Evolutionary conservation across 1,284 basidiomycete species (phyloP), one percentile per base, ranked within the genome.

Genomic region (Psilocybe mexicana): DNA sequence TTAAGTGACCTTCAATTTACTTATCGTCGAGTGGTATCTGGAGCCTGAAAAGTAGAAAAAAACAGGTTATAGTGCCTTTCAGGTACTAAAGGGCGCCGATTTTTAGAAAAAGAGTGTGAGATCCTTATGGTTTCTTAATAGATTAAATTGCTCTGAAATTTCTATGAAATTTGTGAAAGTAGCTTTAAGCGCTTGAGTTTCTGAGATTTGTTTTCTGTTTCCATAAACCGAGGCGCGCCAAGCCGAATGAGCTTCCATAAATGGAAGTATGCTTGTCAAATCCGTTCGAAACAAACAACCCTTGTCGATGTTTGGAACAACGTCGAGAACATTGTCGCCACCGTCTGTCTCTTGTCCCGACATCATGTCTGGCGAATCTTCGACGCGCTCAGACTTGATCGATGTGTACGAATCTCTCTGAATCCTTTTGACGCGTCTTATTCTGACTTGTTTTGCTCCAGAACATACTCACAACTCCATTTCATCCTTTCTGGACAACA

Each of bases 401-500:
- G 69, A 71, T 61, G 62, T 69, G 68, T 69, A 62, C 52, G 67
- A 24, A 8, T 23, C 23, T 18, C 25, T 38, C n/a, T 53, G 40
- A 14, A 49, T 30, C n/a, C 2, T 0, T 30, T 6, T 2, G 36
- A n/a, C 10, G 14, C 12, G 11, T 14, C 44, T 12, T 28, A 38
- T 35, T 38, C 43, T 35, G 6, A 52, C 36, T 30, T 11, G n/a
- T 57, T 47, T 25, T n/a, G 11, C 38, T 42, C 8, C 49, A 70
- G 68, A 56, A 65, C 69, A 8, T 68, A 69, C 67, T 77, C 82
- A 61, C 79, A 88, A 63, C 75, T 92, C 36, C 84, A 90, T 67
- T 74, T 79, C 14, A 75, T 81, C 56, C 76, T 92, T 54, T 79
- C 78, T 5, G 85, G 84, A 50, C 79, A 79, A 53, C 75, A 81